Base-by-base conservation (phyloP, 2,329 filamentous ascomycete species). In the Alternaria consortialis region DNA sequence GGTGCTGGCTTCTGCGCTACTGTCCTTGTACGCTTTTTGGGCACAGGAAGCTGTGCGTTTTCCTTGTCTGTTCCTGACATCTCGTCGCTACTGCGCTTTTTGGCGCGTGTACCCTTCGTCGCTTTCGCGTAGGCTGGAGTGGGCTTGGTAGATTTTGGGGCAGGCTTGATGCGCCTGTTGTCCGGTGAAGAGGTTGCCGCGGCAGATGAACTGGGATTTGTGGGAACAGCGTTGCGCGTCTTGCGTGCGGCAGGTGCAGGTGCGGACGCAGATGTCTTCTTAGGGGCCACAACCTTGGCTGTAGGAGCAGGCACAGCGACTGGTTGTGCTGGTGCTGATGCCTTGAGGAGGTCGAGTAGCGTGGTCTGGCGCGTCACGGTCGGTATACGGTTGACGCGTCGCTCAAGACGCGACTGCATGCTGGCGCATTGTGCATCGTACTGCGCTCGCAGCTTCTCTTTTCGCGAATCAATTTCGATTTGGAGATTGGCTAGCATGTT, bases 351-450 rank as follows among this genome's bases (percentile, higher is more conserved):
- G 44, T 97, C 94, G 57, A 89, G 88, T 85, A 99, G 94, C 58
- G 88, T 96, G 63, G 88, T 85, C 73, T 90, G 91, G 61, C 94
- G 89, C 65, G 97, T 81, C 15, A 89, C 86, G 70, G 88, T 86
- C 7, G 95, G 95, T 53, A 98, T 95, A 55, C 95, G 90, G 76
- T 97, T 97, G 77, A 98, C 87, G 80, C 95, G 91, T 81, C 97
- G 91, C 79, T 97, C 94, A 53, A 99, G 90, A 63, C 94, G 90
- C 62, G 93, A 90, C 63, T 91, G 88, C 39, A 98, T 85, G 64
- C 91, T 91, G 77, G 94, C 91, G 23, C 93, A 91, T 79, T 97
- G 94, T 9, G 96, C 86, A 60, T 91, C 90, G 81, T 96, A 97
- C 77, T 97, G 93, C 7, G 94, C 91, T 71, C 94, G 88, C 63